Percentiles rank a stretch among this genome's conserved stretches.
phyloP scores from a whole-genome alignment of 768 basidiomycete species.

The Auriscalpium orientale region DNA sequence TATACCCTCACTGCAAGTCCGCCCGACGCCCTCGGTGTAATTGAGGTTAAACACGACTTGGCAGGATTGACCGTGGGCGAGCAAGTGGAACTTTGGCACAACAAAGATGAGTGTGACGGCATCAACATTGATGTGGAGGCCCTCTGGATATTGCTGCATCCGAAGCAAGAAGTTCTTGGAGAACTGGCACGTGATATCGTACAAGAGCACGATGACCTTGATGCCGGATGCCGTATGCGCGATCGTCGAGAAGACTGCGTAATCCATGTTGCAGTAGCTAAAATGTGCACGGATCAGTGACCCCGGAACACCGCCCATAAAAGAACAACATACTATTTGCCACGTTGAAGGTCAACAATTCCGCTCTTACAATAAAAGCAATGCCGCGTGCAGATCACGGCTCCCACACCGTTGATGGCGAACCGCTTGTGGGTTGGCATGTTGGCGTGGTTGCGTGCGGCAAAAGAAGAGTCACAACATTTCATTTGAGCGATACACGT shows the following conservation, averaged over 20 bases:
- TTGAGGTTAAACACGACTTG: slow-evolving; percentile 9
- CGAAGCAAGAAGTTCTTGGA: neutral
- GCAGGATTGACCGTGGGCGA: slow-evolving; percentile 3
- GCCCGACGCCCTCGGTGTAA: slow-evolving; percentile 3
- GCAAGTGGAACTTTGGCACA: neutral
- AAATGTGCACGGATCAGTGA: neutral
- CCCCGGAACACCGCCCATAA: neutral
- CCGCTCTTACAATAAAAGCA: neutral
- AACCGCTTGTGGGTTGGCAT: neutral
- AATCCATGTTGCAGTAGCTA: neutral
- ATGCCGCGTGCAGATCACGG: slow-evolving; percentile 3
- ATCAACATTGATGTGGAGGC: neutral
- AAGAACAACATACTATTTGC: neutral
- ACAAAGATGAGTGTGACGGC: neutral
- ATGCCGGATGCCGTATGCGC: neutral
- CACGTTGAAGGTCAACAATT: neutral
- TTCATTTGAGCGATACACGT: neutral
- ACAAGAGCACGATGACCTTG: neutral
- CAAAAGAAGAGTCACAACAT: neutral
- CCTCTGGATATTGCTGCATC: neutral
- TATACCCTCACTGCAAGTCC: slow-evolving; percentile 13
- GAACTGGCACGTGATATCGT: neutral
- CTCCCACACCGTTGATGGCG: slow-evolving; percentile 4
- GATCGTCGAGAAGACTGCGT: neutral
- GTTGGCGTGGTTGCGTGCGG: slow-evolving; percentile 2